Percentiles rank a stretch among this genome's conserved stretches.
Conservation (phyloP, 2,329 filamentous ascomycete genomes). For the Colletotrichum tofieldiae region DNA sequence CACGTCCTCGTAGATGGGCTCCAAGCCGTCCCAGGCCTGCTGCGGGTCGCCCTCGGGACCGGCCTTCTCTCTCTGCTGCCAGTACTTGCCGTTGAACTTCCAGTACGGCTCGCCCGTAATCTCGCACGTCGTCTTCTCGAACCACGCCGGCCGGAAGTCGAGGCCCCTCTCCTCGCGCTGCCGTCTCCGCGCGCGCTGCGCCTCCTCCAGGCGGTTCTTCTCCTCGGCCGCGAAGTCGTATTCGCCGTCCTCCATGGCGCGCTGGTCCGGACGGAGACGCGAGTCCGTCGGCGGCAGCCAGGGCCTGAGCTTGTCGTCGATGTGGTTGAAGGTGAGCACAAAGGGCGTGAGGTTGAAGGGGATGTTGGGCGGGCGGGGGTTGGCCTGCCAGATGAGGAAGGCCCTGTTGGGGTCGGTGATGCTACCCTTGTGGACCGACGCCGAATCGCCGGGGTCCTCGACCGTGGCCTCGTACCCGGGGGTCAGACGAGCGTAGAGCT, state of each 20-base stretch:
- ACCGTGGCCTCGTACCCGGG: conserved; percentile 88
- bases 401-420: conserved; percentile 80
- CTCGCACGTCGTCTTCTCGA: conserved; percentile 79
- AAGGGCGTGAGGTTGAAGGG: conserved; percentile 99
- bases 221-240: conserved; percentile 94
- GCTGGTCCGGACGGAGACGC: conserved; percentile 91
- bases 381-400: conserved; percentile 93
- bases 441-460: conserved; percentile 67
- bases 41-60: conserved; percentile 68
- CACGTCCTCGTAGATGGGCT: conserved; percentile 77
- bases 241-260: conserved; percentile 98
- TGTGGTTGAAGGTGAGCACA: conserved; percentile 92
- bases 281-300: conserved; percentile 94
- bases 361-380: conserved; percentile 84
- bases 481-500: conserved; percentile 93
- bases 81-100: conserved; percentile 92
- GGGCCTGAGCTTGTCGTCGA: conserved; percentile 84
- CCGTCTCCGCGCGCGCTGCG: conserved; percentile 83
- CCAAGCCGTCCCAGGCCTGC: conserved; percentile 78
- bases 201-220: conserved; percentile 95
- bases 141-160: conserved; percentile 90
- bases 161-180: conserved; percentile 83
- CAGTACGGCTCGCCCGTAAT: conserved; percentile 92
- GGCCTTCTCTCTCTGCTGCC: conserved; percentile 80
- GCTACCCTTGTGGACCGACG: conserved; percentile 63